Evolutionary conservation across 768 basidiomycete species (phyloP), one percentile per base, ranked within the genome.

Genomic region (Rhodotorula babjevae): DNA sequence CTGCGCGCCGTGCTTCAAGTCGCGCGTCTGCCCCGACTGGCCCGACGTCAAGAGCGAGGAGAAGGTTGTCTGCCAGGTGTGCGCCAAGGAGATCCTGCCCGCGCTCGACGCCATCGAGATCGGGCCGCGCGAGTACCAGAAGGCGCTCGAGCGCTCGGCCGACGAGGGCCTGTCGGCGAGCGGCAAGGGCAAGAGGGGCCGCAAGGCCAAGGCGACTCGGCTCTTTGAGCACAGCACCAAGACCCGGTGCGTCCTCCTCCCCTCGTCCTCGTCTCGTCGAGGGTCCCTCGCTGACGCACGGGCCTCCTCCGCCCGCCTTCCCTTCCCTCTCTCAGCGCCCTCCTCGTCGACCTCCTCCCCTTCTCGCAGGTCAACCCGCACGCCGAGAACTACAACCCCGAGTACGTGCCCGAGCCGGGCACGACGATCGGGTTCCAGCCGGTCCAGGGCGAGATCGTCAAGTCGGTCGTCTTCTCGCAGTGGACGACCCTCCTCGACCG

Each of bases 401-500:
- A 19, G 10, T 97, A 92, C 77, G 31, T 83, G 36, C 91, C 94
- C 74, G 84, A 84, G 57, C 81, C 89, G 62, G 92, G 91, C 31
- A 87, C 87, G 71, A 72, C 74, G 44, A 69, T 72, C 36, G 75
- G 77, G 36, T 62, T 75, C 56, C 74, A 76, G 42, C 76, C 77
- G 3, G 58, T 71, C 7, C 56, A 63, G 3, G 75, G 77, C 52
- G 76, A 78, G 53, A 61, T 71, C 27, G 81, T 90, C 64, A 98
- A 99, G 84, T 94, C 92, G 8, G 90, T 98, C 55, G 94, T 98
- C 64, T 98, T 98, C 91, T 97, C 93, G 86, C 57, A 42, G 65
- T 56, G 69, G 61, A 75, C 72, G 40, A 76, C 74, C 36, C 59
- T 78, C 23, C 63, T 77, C 31, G 66, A 76, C 66, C 66, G 77